phyloP scores from a whole-genome alignment of 2,329 filamentous ascomycete genomes.

The Neofusicoccum kwambonambiense region DNA sequence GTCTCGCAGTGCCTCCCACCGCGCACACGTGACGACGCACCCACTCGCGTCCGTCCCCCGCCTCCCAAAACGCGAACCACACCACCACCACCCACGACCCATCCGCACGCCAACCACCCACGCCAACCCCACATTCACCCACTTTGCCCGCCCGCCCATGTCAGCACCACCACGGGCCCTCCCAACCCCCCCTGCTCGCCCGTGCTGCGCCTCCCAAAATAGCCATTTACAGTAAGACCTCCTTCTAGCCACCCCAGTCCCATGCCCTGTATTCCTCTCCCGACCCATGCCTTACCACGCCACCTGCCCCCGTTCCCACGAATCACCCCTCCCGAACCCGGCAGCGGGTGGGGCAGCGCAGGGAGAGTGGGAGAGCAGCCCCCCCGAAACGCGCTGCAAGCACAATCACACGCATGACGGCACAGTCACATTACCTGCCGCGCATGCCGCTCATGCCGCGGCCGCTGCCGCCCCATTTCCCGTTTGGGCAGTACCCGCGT shows the following conservation, averaged over 20 bases:
- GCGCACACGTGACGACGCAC: not conserved
- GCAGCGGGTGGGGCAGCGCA: not conserved
- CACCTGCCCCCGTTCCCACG: not conserved
- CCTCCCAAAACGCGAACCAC: not conserved
- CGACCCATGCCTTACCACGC: not conserved
- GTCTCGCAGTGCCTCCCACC: too few species aligned
- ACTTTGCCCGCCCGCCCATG: not conserved
- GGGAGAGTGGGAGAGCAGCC: not conserved
- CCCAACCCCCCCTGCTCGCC: not conserved
- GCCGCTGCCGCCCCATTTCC: not conserved
- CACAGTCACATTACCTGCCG: constrained; percentile 9
- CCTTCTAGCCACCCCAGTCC: not conserved
- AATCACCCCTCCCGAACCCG: not conserved
- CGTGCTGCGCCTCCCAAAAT: not conserved
- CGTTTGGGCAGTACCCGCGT: not conserved
- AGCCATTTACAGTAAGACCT: not conserved
- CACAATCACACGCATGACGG: not conserved
- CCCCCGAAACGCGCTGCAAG: not conserved
- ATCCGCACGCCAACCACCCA: not conserved
- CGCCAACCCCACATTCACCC: not conserved
- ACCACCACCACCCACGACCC: too few species aligned
- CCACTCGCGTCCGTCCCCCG: not conserved
- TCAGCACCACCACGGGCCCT: not conserved
- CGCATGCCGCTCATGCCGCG: not conserved
- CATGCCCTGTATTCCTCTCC: too few species aligned